A percentile compares a stretch with the other conserved stretches of the same genome.
Conservation (phyloP, 2,329 filamentous ascomycete species). For the Aspergillus intermedius region DNA sequence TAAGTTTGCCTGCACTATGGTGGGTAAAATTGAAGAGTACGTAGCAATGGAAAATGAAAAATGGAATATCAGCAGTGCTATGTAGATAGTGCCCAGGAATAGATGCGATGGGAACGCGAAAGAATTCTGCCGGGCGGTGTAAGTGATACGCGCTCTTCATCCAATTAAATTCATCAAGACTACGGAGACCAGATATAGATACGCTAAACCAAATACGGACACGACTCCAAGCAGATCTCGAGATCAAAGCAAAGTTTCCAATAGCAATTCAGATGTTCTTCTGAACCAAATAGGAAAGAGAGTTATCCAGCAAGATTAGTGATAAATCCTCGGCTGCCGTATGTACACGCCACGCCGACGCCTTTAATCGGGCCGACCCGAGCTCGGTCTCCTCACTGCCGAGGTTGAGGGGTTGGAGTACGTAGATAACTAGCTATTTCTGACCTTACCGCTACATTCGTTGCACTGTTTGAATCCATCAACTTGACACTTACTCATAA, state of each 20-base stretch:
- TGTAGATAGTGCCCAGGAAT: background rate
- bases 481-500: background rate
- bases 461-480: background rate
- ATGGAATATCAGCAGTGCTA: too few species aligned
- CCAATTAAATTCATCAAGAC: background rate
- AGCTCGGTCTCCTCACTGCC: slow-evolving; percentile 6
- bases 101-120: background rate
- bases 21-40: too few species aligned
- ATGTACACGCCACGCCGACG: background rate
- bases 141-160: background rate
- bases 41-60: too few species aligned
- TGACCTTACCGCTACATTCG: background rate
- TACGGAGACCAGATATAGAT: background rate
- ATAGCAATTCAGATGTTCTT: background rate
- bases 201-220: background rate
- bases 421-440: background rate
- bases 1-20: too few species aligned
- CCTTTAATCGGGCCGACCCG: slow-evolving; percentile 9
- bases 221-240: background rate
- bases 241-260: background rate
- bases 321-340: background rate
- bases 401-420: slow-evolving; percentile 5
- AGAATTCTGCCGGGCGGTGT: slow-evolving; percentile 22
- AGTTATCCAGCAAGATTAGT: background rate
- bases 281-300: background rate